Conservation (phyloP, 129 eudicot genomes). For the Flaveria sonorensis region DNA sequence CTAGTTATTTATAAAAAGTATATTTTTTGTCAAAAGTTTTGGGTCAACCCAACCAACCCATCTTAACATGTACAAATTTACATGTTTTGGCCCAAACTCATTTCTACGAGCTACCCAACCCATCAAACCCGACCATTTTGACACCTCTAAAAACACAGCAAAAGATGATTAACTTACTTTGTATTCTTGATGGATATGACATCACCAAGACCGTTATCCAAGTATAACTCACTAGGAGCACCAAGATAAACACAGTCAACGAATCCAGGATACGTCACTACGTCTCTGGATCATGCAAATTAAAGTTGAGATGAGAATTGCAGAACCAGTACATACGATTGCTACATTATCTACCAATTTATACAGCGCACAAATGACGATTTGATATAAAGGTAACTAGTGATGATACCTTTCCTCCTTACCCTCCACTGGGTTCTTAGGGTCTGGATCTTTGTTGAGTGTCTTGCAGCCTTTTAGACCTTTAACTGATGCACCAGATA, state of each 20-base stretch:
- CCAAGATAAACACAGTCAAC: constrained; percentile 92
- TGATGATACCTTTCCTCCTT: constrained; percentile 73
- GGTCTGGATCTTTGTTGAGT: constrained; percentile 91
- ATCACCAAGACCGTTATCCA: constrained; percentile 88
- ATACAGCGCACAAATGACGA: neutral
- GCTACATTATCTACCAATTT: neutral
- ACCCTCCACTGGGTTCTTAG: constrained; percentile 82
- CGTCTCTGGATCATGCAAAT: constrained; percentile 58
- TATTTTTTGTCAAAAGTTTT: neutral
- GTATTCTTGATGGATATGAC: constrained; percentile 69
- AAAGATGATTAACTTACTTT: constrained; percentile 52
- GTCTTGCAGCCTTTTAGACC: constrained; percentile 94
- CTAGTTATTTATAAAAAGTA: neutral
- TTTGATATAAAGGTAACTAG: constrained; percentile 7
- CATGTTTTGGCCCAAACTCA: neutral
- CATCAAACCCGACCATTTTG: neutral
- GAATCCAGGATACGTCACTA: constrained; percentile 93
- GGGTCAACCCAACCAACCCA: constrained; percentile 1
- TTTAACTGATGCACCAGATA: constrained; percentile 70
- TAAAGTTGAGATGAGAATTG: constrained; percentile 1
- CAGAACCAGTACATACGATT: neutral
- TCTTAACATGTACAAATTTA: neutral
- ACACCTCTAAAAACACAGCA: constrained; percentile 2
- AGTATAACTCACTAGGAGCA: constrained; percentile 64
- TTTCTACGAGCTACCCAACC: neutral